Evolutionary conservation across 495 filamentous ascomycete genomes (phyloP).

Genomic region (Platismatia glauca): DNA sequence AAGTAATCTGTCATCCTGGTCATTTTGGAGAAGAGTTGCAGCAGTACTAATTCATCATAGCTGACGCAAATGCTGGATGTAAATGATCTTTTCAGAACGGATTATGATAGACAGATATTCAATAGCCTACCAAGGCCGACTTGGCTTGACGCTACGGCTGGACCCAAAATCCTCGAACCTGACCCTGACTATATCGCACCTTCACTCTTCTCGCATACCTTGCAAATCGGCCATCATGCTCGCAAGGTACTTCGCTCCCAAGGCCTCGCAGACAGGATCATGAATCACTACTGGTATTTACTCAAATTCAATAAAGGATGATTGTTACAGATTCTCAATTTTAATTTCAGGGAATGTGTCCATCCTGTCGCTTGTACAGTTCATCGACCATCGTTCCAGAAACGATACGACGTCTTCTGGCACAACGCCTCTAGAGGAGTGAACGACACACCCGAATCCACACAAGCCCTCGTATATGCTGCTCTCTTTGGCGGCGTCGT

Average conservation of each 20-base stretch:
- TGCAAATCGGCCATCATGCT: neutral
- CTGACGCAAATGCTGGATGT: conserved; percentile 2
- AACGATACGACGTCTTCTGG: conserved; percentile 55
- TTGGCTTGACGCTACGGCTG: conserved; percentile 9
- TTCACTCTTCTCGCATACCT: conserved; percentile 31
- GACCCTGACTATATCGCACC: conserved; percentile 47
- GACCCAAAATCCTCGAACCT: conserved; percentile 34
- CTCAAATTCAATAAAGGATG: neutral
- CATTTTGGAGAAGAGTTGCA: neutral
- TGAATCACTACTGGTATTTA: neutral
- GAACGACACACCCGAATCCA: conserved; percentile 50
- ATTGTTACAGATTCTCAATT: no score
- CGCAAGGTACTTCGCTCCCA: neutral
- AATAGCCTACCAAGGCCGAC: conserved; percentile 9
- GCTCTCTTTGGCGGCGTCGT: conserved; percentile 59
- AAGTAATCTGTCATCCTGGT: conserved; percentile 14
- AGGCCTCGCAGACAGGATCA: neutral
- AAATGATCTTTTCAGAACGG: neutral
- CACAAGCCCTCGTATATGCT: conserved; percentile 58
- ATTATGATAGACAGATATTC: conserved; percentile 5
- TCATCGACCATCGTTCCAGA: conserved; percentile 56
- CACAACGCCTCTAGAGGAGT: conserved; percentile 36
- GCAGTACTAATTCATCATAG: conserved; percentile 8
- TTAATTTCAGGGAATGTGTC: conserved; percentile 49
- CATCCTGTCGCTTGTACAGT: conserved; percentile 57